Evolutionary conservation across 2,329 filamentous ascomycete genomes (phyloP).

Genomic region (Dryadomyces quercus-mongolicae): DNA sequence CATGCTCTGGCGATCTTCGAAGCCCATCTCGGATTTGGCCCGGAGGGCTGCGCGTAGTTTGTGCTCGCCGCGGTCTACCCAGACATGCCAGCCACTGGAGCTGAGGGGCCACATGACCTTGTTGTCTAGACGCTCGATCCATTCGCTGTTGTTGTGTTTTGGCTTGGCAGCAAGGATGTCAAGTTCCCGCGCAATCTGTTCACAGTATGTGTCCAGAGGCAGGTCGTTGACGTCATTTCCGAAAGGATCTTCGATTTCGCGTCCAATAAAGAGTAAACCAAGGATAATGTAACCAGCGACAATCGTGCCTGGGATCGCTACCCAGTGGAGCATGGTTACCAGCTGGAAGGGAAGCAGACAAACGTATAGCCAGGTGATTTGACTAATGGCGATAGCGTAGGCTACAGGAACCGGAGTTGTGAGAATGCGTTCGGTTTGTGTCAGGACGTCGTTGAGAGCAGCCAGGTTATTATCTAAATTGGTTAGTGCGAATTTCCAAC

Average conservation of each 20-base stretch:
- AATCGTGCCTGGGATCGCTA: constrained; percentile 57
- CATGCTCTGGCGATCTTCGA: neutral
- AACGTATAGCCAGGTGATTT: constrained; percentile 67
- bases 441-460: constrained; percentile 50
- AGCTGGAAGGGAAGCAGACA: constrained; percentile 63
- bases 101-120: constrained; percentile 28
- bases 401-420: constrained; percentile 61
- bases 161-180: constrained; percentile 47
- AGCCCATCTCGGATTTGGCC: constrained; percentile 1
- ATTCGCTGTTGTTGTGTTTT: constrained; percentile 35
- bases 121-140: constrained; percentile 26
- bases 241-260: constrained; percentile 59
- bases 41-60: constrained; percentile 29
- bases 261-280: constrained; percentile 51
- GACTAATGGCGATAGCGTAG: constrained; percentile 62
- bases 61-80: constrained; percentile 31
- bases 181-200: constrained; percentile 49
- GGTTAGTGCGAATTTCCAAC: too few relatives aligned
- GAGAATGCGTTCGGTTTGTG: constrained; percentile 56
- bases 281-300: constrained; percentile 60
- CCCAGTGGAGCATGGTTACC: constrained; percentile 43
- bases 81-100: constrained; percentile 30
- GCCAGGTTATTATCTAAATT: constrained; percentile 28
- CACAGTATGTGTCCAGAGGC: constrained; percentile 51
- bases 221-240: constrained; percentile 57